Evolutionary conservation across 2,329 filamentous ascomycete genomes (phyloP).

Genomic region (Fusarium sp.): DNA sequence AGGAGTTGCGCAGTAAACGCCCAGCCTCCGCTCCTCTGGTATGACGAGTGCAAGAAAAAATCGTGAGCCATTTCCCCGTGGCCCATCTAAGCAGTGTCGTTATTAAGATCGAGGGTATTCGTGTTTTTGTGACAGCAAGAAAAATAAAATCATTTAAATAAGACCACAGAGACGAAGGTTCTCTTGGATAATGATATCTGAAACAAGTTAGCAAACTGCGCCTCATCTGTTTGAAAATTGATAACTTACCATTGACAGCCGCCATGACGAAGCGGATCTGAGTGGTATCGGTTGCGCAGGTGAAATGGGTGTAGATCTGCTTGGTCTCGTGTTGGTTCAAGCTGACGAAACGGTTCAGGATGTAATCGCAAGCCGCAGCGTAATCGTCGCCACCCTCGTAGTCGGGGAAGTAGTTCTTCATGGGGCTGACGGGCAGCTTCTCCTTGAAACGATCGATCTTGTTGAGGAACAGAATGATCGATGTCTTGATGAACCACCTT

Average conservation of each 20-base stretch:
- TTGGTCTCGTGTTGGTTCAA: slow-evolving; percentile 99
- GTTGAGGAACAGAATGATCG: slow-evolving; percentile 89
- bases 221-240: neutral
- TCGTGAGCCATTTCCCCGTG: slow-evolving; percentile 57
- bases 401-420: slow-evolving; percentile 90
- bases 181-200: slow-evolving; percentile 99
- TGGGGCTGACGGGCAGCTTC: slow-evolving; percentile 84
- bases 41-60: slow-evolving; percentile 53
- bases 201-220: slow-evolving; percentile 56
- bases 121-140: slow-evolving; percentile 54
- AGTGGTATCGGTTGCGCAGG: slow-evolving; percentile 97
- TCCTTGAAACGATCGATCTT: slow-evolving; percentile 92
- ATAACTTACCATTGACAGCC: slow-evolving; percentile 88
- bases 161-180: slow-evolving; percentile 97
- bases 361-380: slow-evolving; percentile 95
- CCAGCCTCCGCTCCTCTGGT: slow-evolving; percentile 45
- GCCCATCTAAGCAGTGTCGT: slow-evolving; percentile 55
- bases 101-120: slow-evolving; percentile 61
- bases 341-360: slow-evolving; percentile 97
- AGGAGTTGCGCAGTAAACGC: slow-evolving; percentile 39
- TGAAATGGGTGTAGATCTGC: slow-evolving; percentile 99
- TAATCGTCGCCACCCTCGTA: slow-evolving; percentile 98
- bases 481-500: slow-evolving; percentile 90
- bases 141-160: slow-evolving; percentile 74
- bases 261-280: slow-evolving; percentile 99